Conservation (phyloP, 768 basidiomycete genomes). For the Tulasnella sp. region DNA sequence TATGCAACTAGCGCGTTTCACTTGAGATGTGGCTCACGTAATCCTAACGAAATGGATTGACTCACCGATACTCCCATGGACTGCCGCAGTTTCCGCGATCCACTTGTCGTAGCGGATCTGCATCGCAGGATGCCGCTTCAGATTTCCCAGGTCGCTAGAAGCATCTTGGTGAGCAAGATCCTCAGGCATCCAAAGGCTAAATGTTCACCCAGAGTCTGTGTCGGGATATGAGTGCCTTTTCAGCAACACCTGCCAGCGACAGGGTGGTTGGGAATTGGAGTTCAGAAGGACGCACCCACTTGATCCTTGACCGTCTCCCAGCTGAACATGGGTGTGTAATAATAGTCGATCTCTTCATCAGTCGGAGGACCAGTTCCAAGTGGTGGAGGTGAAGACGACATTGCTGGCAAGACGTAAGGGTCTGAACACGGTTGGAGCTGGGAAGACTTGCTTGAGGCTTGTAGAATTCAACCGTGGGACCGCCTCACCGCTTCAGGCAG, state of each 20-base stretch:
- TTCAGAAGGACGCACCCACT: constrained; percentile 30
- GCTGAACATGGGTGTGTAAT: constrained; percentile 30
- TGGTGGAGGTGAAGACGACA: constrained; percentile 2
- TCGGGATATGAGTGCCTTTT: neutral
- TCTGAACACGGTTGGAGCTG: neutral
- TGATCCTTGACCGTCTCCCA: constrained; percentile 36
- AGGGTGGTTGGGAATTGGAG: constrained; percentile 4
- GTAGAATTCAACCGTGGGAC: too few species aligned
- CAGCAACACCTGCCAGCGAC: neutral
- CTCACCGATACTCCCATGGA: constrained; percentile 54
- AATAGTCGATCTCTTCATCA: constrained; percentile 31
- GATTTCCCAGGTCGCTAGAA: constrained; percentile 74
- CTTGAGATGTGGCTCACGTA: constrained; percentile 43
- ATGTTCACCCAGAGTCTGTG: constrained; percentile 32
- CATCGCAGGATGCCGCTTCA: constrained; percentile 72
- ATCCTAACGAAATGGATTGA: constrained; percentile 36
- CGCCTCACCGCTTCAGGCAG: too few species aligned
- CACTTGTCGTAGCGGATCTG: constrained; percentile 70
- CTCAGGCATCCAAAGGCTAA: neutral
- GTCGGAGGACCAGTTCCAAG: constrained; percentile 29
- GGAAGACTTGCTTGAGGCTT: neutral
- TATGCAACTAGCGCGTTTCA: constrained; percentile 65
- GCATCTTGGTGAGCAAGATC: neutral
- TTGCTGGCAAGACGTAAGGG: neutral
- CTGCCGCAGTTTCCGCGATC: constrained; percentile 47